Evolutionary conservation across 2,329 filamentous ascomycete genomes (phyloP).

Genomic region (Penicillium corylophilum): DNA sequence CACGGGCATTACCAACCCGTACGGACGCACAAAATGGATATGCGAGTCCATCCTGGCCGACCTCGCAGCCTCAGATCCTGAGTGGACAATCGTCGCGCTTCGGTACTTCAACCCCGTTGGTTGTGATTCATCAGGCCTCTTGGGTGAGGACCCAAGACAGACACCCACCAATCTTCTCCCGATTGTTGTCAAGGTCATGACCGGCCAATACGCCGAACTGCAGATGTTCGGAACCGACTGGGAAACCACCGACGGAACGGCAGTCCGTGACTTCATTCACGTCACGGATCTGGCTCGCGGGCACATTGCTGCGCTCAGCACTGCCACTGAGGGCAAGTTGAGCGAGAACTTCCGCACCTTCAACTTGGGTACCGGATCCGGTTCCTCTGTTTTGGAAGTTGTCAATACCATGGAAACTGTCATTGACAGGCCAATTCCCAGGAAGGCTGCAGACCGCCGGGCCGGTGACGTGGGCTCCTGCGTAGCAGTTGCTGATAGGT

Average conservation of each 20-base stretch:
- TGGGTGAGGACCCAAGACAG: constrained; percentile 64
- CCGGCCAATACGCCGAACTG: constrained; percentile 54
- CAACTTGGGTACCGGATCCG: constrained; percentile 41
- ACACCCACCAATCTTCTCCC: constrained; percentile 65
- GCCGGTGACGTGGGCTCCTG: constrained; percentile 42
- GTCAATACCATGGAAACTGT: constrained; percentile 40
- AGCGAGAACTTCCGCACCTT: constrained; percentile 44
- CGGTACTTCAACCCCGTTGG: constrained; percentile 69
- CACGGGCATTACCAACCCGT: constrained; percentile 62
- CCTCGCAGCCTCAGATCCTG: constrained; percentile 58
- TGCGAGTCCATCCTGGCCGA: constrained; percentile 66
- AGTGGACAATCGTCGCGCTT: constrained; percentile 63
- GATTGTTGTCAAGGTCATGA: constrained; percentile 62
- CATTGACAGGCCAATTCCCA: constrained; percentile 35
- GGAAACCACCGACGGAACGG: constrained; percentile 64
- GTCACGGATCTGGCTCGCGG: constrained; percentile 63
- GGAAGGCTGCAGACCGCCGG: constrained; percentile 33
- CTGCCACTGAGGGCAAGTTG: constrained; percentile 35
- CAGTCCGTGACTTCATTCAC: constrained; percentile 67
- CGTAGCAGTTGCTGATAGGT: constrained; percentile 37
- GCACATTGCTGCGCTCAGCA: constrained; percentile 59
- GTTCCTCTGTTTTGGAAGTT: constrained; percentile 41
- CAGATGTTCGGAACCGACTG: constrained; percentile 65
- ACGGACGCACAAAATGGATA: constrained; percentile 67
- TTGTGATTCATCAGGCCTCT: constrained; percentile 62